A percentile compares a stretch with the other conserved stretches of the same genome.
Conservation (phyloP, 2,329 filamentous ascomycete species). For the Trichophyton equinum region DNA sequence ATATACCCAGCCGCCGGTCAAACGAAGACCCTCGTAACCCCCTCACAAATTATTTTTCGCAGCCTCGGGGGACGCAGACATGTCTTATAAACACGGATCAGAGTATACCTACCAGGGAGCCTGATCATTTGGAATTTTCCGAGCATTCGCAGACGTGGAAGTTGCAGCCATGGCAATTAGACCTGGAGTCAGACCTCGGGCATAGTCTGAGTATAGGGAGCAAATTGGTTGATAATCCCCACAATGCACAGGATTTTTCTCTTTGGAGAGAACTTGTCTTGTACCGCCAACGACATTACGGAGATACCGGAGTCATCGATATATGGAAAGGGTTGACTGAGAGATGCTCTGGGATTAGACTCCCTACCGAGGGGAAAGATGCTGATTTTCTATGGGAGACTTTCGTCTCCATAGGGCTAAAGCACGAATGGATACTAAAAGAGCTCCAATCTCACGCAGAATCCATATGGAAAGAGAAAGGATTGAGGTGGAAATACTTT, state of each 20-base stretch:
- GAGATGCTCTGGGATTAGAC: constrained; percentile 20
- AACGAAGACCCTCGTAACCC: neutral
- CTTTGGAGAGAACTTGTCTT: constrained; percentile 36
- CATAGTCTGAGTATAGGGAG: constrained; percentile 24
- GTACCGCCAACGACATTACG: constrained; percentile 33
- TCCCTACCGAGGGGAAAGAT: constrained; percentile 26
- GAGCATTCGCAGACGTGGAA: neutral
- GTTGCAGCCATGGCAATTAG: constrained; percentile 23
- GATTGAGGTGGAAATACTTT: constrained; percentile 27
- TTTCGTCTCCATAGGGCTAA: constrained; percentile 27
- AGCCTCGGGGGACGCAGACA: neutral
- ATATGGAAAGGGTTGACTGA: constrained; percentile 31
- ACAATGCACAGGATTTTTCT: constrained; percentile 24
- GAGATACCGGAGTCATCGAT: constrained; percentile 29
- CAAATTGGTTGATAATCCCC: constrained; percentile 28
- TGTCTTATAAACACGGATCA: neutral
- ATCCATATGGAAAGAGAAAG: constrained; percentile 28
- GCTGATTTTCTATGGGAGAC: constrained; percentile 33
- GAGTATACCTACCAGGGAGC: neutral
- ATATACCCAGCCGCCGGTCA: neutral
- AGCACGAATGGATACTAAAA: constrained; percentile 22
- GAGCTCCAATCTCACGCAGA: constrained; percentile 28
- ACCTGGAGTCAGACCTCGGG: constrained; percentile 33
- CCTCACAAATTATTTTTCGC: neutral
- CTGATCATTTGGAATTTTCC: neutral